phyloP scores from a whole-genome alignment of 768 basidiomycete genomes.

The Neoboletus subvelutipes region DNA sequence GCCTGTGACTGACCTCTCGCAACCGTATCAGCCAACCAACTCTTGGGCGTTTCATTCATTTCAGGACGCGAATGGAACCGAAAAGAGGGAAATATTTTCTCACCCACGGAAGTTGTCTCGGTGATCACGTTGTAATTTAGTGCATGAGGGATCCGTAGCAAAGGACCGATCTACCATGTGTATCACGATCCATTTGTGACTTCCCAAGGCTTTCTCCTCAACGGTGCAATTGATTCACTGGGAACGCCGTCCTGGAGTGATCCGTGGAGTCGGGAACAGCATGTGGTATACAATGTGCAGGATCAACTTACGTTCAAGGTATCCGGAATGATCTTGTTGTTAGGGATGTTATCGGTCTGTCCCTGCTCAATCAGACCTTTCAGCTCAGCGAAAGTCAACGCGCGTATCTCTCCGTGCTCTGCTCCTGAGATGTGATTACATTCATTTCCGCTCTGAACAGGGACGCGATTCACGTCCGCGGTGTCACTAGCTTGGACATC shows the following conservation, averaged over 20 bases:
- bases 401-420: conserved; percentile 37
- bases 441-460: conserved; percentile 25
- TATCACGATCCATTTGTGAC: conserved; percentile 16
- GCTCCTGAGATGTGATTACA: not conserved
- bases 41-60: conserved; percentile 8
- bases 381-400: conserved; percentile 65
- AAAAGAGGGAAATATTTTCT: conserved; percentile 7
- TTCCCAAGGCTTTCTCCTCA: conserved; percentile 74
- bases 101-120: conserved; percentile 10
- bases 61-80: conserved; percentile 4
- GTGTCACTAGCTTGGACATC: conserved; percentile 20
- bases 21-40: conserved; percentile 1
- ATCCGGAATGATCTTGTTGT: conserved; percentile 73
- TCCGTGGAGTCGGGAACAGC: not conserved
- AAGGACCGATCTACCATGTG: conserved; percentile 12
- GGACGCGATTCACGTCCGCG: conserved; percentile 12
- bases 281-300: not conserved
- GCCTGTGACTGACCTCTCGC: conserved; percentile 3
- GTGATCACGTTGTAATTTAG: conserved; percentile 16
- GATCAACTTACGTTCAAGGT: conserved; percentile 54
- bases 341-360: conserved; percentile 70
- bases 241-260: conserved; percentile 49
- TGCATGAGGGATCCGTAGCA: conserved; percentile 7
- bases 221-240: conserved; percentile 50
- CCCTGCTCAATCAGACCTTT: conserved; percentile 71